Evolutionary conservation across 73 alveolate genomes (phyloP), one percentile per base, ranked within the genome.

Genomic region (Tetrahymena elliotti): DNA sequence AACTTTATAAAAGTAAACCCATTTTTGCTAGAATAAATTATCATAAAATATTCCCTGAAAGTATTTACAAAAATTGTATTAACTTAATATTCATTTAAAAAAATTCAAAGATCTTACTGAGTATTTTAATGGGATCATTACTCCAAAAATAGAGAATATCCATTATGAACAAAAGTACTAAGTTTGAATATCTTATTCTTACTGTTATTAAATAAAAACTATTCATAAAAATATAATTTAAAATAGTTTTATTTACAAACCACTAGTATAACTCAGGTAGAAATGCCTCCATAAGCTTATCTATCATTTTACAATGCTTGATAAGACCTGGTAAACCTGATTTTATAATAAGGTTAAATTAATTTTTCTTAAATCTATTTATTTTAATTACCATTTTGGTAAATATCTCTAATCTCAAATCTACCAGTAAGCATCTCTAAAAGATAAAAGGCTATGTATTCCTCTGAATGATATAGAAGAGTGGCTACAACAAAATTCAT

Each of bases 381-480:
- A n/a, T 40, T 34, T 34, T 24, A 38, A 94, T 52, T 94, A 94
- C 96, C 93, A 52, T 83, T 94, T 94, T 92, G 83, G 68, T 82
- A 97, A 18, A 96, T 95, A 37, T 97, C 97, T 83, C 97, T 96
- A 41, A 97, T 36, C 36, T 97, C 93, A 93, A 95, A 97, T 92
- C 95, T 52, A 31, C 96, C 98, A 96, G 94, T 93, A 33, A 97
- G 54, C 40, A 97, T 96, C 18, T 96, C 96, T 31, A 95, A 88
- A 84, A 93, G 93, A 97, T 97, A 97, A 83, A 97, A 97, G 39
- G 98, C 97, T 10, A 95, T 98, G 53, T 94, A 96, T 97, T 97
- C 98, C 33, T 96, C 97, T 33, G 96, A 41, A 92, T 97, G 98
- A 94, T 88, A 97, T 7, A 97, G 68, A 36, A 97, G 83, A 15